Conservation (phyloP, 768 basidiomycete species). For the Pleurotus tuoliensis region DNA sequence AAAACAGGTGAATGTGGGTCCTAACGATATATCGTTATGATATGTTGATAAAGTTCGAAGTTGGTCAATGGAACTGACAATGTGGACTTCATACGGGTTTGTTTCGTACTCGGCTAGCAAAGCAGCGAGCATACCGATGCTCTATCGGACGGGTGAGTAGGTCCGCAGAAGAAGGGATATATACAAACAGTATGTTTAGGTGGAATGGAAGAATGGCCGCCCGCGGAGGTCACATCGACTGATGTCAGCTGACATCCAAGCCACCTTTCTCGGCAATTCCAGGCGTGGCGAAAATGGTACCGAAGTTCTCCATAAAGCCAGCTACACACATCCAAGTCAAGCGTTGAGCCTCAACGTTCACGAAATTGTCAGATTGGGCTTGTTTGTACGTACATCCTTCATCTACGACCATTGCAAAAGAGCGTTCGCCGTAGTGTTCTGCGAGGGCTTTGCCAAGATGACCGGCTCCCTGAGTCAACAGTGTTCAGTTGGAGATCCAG, state of each 20-base stretch:
- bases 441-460: slow-evolving; percentile 45
- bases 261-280: slow-evolving; percentile 76
- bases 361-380: background rate
- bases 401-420: slow-evolving; percentile 78
- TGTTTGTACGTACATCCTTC: slow-evolving; percentile 63
- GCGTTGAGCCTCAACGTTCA: background rate
- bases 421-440: slow-evolving; percentile 62
- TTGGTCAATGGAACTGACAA: slow-evolving; percentile 34
- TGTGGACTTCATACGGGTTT: slow-evolving; percentile 49
- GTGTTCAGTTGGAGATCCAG: background rate
- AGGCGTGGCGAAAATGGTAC: slow-evolving; percentile 54
- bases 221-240: slow-evolving; percentile 61
- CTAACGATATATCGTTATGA: slow-evolving; percentile 24
- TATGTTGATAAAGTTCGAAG: background rate
- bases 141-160: slow-evolving; percentile 30
- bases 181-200: slow-evolving; percentile 67
- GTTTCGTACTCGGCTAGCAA: slow-evolving; percentile 66
- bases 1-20: slow-evolving; percentile 57
- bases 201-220: slow-evolving; percentile 86
- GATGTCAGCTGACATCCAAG: slow-evolving; percentile 52
- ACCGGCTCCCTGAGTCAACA: slow-evolving; percentile 47
- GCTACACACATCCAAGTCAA: background rate
- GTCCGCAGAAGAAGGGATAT: background rate
- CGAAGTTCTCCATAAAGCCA: slow-evolving; percentile 49
- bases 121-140: slow-evolving; percentile 77